A percentile compares a stretch with the other conserved stretches of the same genome.
Evolutionary conservation across 1,284 basidiomycete genomes (phyloP).

Genomic region (Cutaneotrichosporon sp.): DNA sequence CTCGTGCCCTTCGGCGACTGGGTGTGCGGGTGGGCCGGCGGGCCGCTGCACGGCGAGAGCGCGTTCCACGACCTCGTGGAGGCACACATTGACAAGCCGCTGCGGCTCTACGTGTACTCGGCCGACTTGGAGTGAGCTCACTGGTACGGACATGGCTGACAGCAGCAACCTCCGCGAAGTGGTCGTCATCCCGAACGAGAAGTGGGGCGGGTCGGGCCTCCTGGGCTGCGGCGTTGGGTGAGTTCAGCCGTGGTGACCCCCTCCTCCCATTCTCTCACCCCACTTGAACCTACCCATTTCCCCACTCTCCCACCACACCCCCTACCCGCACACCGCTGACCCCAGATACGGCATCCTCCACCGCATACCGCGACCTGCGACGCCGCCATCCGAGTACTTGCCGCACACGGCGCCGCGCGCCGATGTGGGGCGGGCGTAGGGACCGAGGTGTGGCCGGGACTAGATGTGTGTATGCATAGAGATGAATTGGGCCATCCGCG

Average conservation of each 20-base stretch:
- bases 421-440: neutral
- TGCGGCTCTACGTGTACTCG: conserved; percentile 19
- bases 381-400: conserved; percentile 31
- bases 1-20: conserved; percentile 86
- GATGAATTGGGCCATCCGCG: neutral
- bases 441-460: neutral
- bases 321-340: neutral
- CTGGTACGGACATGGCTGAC: neutral
- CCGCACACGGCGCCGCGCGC: neutral
- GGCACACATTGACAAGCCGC: conserved; percentile 78
- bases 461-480: conserved; percentile 1
- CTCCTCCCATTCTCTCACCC: too few species aligned
- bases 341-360: conserved; percentile 71
- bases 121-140: conserved; percentile 62
- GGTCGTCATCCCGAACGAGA: conserved; percentile 86
- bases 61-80: conserved; percentile 98
- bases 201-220: conserved; percentile 94
- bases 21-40: conserved; percentile 93
- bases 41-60: conserved; percentile 84
- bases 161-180: conserved; percentile 83
- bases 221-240: conserved; percentile 92
- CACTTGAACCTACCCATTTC: too few species aligned
- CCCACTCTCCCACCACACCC: neutral
- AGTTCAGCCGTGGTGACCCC: conserved; percentile 19
- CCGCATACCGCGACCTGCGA: conserved; percentile 68